These are phyloP conservation scores for Rubia balearica DNA, from an alignment of 305 asterid genomes.

Conservation along the genomic window DNA sequence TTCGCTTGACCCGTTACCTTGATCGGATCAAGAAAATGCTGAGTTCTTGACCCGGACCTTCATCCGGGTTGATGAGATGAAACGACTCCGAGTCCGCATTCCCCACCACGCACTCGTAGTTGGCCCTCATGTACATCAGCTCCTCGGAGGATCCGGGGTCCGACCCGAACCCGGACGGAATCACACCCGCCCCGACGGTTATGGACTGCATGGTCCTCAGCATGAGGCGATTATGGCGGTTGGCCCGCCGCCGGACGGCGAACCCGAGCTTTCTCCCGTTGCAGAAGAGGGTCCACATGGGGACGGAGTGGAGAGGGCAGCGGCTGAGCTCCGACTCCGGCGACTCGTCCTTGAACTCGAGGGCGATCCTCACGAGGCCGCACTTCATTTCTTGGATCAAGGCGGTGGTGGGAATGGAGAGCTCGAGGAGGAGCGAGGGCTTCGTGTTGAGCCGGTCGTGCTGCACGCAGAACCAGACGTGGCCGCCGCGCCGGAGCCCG, in stretches of 20 bases:
- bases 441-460: slow-evolving; percentile 54
- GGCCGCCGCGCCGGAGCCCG: slow-evolving; percentile 65
- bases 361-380: slow-evolving; percentile 70
- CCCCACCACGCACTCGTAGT: slow-evolving; percentile 72
- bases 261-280: slow-evolving; percentile 78
- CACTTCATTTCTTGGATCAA: slow-evolving; percentile 74
- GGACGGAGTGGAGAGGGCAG: slow-evolving; percentile 68
- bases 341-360: slow-evolving; percentile 57
- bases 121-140: slow-evolving; percentile 87
- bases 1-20: slow-evolving; percentile 25
- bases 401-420: slow-evolving; percentile 69
- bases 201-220: slow-evolving; percentile 67
- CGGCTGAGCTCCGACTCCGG: slow-evolving; percentile 46
- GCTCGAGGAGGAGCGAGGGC: slow-evolving; percentile 75
- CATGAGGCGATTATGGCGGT: slow-evolving; percentile 43
- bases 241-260: slow-evolving; percentile 61
- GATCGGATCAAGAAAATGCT: slow-evolving; percentile 82
- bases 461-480: slow-evolving; percentile 86
- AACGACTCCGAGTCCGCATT: slow-evolving; percentile 83
- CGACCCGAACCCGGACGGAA: slow-evolving; percentile 45
- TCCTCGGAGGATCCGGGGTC: slow-evolving; percentile 46
- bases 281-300: slow-evolving; percentile 77
- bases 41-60: slow-evolving; percentile 78
- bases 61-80: slow-evolving; percentile 82
- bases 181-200: slow-evolving; percentile 89